phyloP scores from a whole-genome alignment of 208 protist species.

The Angomonas ambiguus region DNA sequence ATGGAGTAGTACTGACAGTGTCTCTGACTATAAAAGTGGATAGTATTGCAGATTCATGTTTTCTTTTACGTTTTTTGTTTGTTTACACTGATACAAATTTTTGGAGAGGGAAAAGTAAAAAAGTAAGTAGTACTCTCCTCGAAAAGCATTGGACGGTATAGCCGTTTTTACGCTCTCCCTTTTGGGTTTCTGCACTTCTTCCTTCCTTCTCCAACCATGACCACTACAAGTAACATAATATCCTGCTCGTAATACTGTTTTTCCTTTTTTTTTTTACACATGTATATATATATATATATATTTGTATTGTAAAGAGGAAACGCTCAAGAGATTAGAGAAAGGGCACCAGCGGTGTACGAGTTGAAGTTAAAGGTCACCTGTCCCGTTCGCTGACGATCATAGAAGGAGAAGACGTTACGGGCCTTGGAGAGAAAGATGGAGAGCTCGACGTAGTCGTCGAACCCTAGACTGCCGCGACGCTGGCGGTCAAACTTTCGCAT shows the following conservation, averaged over 20 bases:
- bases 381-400: constrained; percentile 34
- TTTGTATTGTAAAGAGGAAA: neutral
- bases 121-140: no score
- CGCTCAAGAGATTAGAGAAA: constrained; percentile 29
- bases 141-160: no score
- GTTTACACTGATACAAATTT: no score
- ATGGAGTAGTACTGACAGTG: no score
- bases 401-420: constrained; percentile 47
- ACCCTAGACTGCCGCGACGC: constrained; percentile 47
- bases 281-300: constrained; percentile 5
- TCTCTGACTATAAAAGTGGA: neutral
- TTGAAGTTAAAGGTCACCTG: constrained; percentile 59
- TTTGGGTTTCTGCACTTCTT: neutral
- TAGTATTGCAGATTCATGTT: neutral
- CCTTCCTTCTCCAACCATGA: neutral
- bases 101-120: no score
- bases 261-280: neutral
- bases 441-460: constrained; percentile 77
- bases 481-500: constrained; percentile 73
- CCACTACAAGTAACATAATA: neutral
- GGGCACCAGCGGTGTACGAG: constrained; percentile 31
- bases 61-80: no score
- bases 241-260: neutral
- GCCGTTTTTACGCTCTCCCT: no score
- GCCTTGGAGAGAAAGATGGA: constrained; percentile 60